Evolutionary conservation across 768 basidiomycete species (phyloP), one percentile per base, ranked within the genome.

Genomic region (Fibroporia radiculosa): DNA sequence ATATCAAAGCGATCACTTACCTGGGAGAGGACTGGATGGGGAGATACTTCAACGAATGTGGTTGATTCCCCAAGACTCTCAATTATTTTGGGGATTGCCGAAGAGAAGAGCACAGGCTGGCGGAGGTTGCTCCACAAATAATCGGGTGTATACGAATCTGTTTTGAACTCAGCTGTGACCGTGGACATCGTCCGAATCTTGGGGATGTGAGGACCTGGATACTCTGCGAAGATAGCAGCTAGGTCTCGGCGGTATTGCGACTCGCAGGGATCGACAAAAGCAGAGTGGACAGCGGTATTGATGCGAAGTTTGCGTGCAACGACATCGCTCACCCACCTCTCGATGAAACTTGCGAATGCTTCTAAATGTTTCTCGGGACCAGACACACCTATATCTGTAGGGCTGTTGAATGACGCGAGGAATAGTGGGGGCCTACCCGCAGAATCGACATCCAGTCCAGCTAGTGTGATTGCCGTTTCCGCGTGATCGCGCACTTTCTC

Each of bases 41-140:
- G 66, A 6, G 56, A 47, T 6, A 72, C 55, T 48, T 71, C 70
- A 10, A 72, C 44, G 45, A 67, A 67, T 11, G 55, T 56, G 14
- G 63, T 48, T 5, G 51, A 44, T 1, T 57, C 59, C 19, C 40
- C 27, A 2, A 20, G 45, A 24, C 48, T 31, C 3, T 51, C 48
- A 12, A 45, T 23, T 2, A 23, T 44, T 22, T 3, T n/a, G 19
- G 48, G 29, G 13, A 71, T 55, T 1, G 67, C 60, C 10, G 61
- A 38, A 0, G 52, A 48, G 52, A 74, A 74, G 4, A 48, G 51
- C 2, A 73, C 72, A 6, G 68, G 65, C 2, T 50, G 44, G 7
- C 67, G 61, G 5, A 62, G 56, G 46, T 64, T 67, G 29, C 56
- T 26, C 73, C 73, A 74, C 34, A 66, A 63, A 50, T 74, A 74